Evolutionary conservation across 495 filamentous ascomycete genomes (phyloP), one percentile per base, ranked within the genome.

Genomic region (Penicillium alfredii): DNA sequence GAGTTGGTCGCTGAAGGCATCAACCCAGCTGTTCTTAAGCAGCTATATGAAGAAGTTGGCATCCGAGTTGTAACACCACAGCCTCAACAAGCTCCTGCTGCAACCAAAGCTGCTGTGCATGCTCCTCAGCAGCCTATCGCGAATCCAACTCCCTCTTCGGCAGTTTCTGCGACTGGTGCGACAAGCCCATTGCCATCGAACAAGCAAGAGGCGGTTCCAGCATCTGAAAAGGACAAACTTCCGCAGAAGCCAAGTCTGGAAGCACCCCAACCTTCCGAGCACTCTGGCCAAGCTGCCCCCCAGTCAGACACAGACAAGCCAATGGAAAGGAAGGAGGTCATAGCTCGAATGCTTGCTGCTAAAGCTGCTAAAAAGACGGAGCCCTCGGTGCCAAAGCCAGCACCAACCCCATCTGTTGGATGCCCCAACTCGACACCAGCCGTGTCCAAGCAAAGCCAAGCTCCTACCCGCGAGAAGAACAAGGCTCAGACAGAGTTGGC

Each of bases 281-380:
- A 40, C 15, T 14, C 47, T 25, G n/a, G n/a, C n/a, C n/a, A n/a
- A n/a, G 18, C 25, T 4, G 8, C 39, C 0, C 1, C 50, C 15
- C n/a, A 46, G 8, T 33, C 44, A 10, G 46, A 53, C 2, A 12
- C 48, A 5, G 42, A 40, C 3, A 78, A 76, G 44, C 70, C 76
- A 6, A 65, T 86, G 48, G 81, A 86, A 46, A 72, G 84, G 18
- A 87, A 87, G 44, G 82, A 87, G 42, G 73, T 84, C 25, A 85
- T 86, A 48, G 82, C 84, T 11, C 73, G 77, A 27, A 76, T 86
- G 51, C 68, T 85, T 31, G 83, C 85, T 24, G 80, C 63, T 1
- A 74, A 72, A 41, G 66, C 67, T 44, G 63, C 63, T 26, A 60
- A 53, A 45, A 35, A 40, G 41, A 45, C 49, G 24, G 39, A 49